Evolutionary conservation across 2,329 filamentous ascomycete genomes (phyloP), one percentile per base, ranked within the genome.

Genomic region (Claviceps capensis): DNA sequence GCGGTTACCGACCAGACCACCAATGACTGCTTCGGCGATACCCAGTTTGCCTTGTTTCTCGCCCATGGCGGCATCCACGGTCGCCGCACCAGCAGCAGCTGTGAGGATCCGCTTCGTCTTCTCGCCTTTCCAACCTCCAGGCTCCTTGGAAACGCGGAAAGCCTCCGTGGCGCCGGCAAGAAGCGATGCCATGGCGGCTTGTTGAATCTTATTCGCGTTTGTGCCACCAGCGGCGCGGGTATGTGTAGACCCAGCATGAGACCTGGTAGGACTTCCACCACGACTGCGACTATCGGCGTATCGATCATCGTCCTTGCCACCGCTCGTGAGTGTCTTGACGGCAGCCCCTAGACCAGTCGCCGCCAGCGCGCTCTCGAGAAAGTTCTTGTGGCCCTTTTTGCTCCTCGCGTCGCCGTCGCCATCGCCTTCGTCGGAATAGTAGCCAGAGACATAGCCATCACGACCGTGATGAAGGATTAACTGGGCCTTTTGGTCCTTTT

Each of bases 51-150:
- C 83, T 65, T 87, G 83, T 59, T 84, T 81, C 17, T 76, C 74
- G 60, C 89, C 77, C 43, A 89, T 77, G 23, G 83, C 83, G 8
- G 83, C 82, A 66, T 96, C 88, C 55, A 95, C 85, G 53, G 88
- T 86, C 58, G 87, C 91, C 54, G 91, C 89, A 68, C 88, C 85
- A 26, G 80, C 78, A 26, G 91, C 91, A 47, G 89, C 90, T 22
- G 91, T 96, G 48, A 95, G 78, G 54, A 97, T 81, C 50, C 91
- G 88, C 72, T 89, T 93, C 58, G 89, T 88, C 70, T 96, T 96
- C 56, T 87, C 85, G 40, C 90, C 91, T 57, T 83, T 85, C 89
- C 90, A 96, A 44, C 84, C 80, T 51, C 91, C 91, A 2, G 88
- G 86, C 56, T 93, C 86, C 62, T 91, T 95, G 65, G 90, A 83